These are phyloP conservation scores for Dryadomyces quercivorus DNA, from an alignment of 2,329 filamentous ascomycete genomes.

Conservation along the genomic window DNA sequence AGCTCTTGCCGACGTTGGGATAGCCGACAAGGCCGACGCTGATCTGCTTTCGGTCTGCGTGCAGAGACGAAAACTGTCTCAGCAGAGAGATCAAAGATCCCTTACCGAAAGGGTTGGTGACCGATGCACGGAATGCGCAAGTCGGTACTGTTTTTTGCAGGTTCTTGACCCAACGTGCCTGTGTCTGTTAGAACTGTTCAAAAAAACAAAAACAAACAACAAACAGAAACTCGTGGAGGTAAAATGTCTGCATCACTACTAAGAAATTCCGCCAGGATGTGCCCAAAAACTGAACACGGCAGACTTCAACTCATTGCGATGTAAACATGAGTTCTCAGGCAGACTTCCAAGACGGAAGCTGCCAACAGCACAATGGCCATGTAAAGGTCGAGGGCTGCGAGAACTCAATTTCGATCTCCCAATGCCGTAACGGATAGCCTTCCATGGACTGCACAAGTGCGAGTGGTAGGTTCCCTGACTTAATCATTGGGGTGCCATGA, in stretches of 20 bases:
- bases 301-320: conserved; percentile 95
- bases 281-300: conserved; percentile 39
- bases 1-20: conserved; percentile 91
- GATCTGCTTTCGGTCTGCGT: conserved; percentile 61
- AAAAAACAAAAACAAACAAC: conserved; percentile 14
- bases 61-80: conserved; percentile 77
- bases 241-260: conserved; percentile 86
- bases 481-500: conserved; percentile 46
- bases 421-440: conserved; percentile 96
- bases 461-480: conserved; percentile 77
- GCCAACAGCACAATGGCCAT: conserved; percentile 56
- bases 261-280: conserved; percentile 75
- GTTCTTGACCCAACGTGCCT: conserved; percentile 87
- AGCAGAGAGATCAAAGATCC: conserved; percentile 86
- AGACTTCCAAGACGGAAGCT: conserved; percentile 78
- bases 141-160: conserved; percentile 89
- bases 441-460: conserved; percentile 48
- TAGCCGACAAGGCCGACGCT: conserved; percentile 63
- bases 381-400: conserved; percentile 53
- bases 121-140: conserved; percentile 84
- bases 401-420: conserved; percentile 72
- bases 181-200: conserved; percentile 14
- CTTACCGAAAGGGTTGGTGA: conserved; percentile 95
- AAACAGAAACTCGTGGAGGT: conserved; percentile 8
- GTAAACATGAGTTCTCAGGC: conserved; percentile 65